Base-by-base conservation (phyloP, 2,329 filamentous ascomycete genomes). In the Parastagonospora avenae region DNA sequence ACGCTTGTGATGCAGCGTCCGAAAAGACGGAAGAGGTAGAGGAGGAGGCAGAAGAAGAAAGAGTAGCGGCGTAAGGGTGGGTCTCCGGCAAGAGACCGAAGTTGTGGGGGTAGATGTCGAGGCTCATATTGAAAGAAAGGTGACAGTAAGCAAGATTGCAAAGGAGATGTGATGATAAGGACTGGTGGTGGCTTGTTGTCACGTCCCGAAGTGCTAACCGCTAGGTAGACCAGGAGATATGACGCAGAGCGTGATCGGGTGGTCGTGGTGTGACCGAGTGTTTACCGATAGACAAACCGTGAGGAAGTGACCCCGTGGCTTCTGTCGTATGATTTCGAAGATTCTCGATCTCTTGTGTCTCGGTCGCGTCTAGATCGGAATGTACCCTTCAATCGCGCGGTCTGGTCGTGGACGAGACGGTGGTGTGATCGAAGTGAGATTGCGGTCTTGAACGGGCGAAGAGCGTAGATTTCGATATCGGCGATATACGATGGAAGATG, bases 1-100 rank as follows among this genome's bases (percentile, higher is more conserved):
- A 85, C 46, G 89, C 90, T 75, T 91, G 87, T 48, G 85, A 87
- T 43, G 80, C 68, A 35, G 74, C 73, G 67, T 84, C 83, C 60
- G 91, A 94, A 81, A 91, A 94, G 64, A 91, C 81, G 30, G 90
- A 94, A 48, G 86, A 84, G 50, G 87, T 84, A 15, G 89, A 92
- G 48, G 88, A 88, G 28, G 90, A 91, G 51, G 88, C 85, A 62
- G 89, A 90, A 49, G 88, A 88, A 68, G 87, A 85, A 79, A 91
- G 77, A 36, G 88, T 87, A 52, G 85, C 83, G 71, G 83, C 84
- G 75, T 91, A 92, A 59, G 86, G 83, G 67, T 80, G 76, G 67
- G 73, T 74, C 60, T 63, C 65, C 36, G 70, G 63, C 42, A 67
- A 68, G 58, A 68, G 60, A 62, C 67, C 68, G 67, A 71, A 67